Base-by-base conservation (phyloP, 2,329 filamentous ascomycete genomes). In the Neobulgaria alba region DNA sequence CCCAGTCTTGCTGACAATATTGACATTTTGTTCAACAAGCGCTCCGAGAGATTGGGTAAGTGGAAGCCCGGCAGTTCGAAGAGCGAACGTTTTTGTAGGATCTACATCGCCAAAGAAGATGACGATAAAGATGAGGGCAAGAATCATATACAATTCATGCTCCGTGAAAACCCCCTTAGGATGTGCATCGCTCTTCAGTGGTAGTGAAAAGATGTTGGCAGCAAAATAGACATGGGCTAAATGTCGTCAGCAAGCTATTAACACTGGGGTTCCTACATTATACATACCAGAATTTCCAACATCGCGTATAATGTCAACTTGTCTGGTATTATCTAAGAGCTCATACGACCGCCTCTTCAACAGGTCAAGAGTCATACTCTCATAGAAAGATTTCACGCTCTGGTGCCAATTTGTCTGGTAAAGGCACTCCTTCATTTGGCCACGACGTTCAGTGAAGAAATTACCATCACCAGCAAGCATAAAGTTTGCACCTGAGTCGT, bases 281-380 rank as follows among this genome's bases (percentile, higher is more conserved):
- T n/a, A n/a, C n/a, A n/a, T n/a, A n/a, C n/a, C n/a, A 31, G 29
- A 12, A 15, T 31, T 31, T 12, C 29, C 29, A 15, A 31, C 16
- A 31, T 31, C 29, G n/a, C 29, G 29, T 14, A 31, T 15, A 31
- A 15, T 15, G 12, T 31, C 29, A 15, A 31, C 29, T 31, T 31
- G 29, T n/a, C n/a, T n/a, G 16, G n/a, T 14, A 15, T 31, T 14
- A 31, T 15, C 29, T 5, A 12, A 15, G 29, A 31, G 29, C 9
- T 37, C 29, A 23, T 16, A 26, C 15, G 20, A 29, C 15, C 18
- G 26, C 12, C 14, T 17, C 20, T 32, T 15, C 33, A 41, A 21
- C 33, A 23, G 8, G 12, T 33, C 30, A 31, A 19, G 30, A 19
- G 18, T 35, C 38, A 34, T 29, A 21, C 30, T 39, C 31, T 19